Percentiles rank a stretch among this genome's conserved stretches.
These are phyloP conservation scores for Plasmodium malariae DNA, from an alignment of 169 alveolate genomes.

Conservation along the genomic window DNA sequence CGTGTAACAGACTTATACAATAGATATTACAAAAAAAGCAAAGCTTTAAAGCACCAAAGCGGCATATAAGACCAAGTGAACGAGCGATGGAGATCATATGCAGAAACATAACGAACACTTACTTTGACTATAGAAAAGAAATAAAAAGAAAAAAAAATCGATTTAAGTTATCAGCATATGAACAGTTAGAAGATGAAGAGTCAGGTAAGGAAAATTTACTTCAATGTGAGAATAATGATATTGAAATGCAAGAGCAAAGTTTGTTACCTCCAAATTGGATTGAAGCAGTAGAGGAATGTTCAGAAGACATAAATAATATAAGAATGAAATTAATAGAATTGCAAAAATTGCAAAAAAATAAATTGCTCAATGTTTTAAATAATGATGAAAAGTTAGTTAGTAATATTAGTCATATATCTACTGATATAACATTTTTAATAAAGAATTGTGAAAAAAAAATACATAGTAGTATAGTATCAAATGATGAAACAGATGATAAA, in stretches of 20 bases:
- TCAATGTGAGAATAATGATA: background rate
- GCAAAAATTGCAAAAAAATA: slow-evolving; percentile 79
- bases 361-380: slow-evolving; percentile 73
- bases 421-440: slow-evolving; percentile 56
- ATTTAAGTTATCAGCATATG: slow-evolving; percentile 71
- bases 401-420: slow-evolving; percentile 63
- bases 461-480: slow-evolving; percentile 25
- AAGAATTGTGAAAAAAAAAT: slow-evolving; percentile 56
- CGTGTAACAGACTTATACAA: too few relatives aligned
- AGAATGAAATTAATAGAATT: slow-evolving; percentile 73
- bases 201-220: slow-evolving; percentile 50
- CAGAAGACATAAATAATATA: slow-evolving; percentile 77
- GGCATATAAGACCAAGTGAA: too few relatives aligned
- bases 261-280: slow-evolving; percentile 81
- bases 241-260: slow-evolving; percentile 78
- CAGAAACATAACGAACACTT: slow-evolving; percentile 68
- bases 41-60: too few relatives aligned
- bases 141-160: slow-evolving; percentile 54
- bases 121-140: slow-evolving; percentile 65
- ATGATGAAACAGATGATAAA: slow-evolving; percentile 1
- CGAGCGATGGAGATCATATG: slow-evolving; percentile 36
- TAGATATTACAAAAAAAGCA: too few relatives aligned
- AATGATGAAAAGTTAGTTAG: slow-evolving; percentile 62
- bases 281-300: slow-evolving; percentile 78
- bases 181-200: slow-evolving; percentile 62